A percentile compares a stretch with the other conserved stretches of the same genome.
phyloP scores from a whole-genome alignment of 2,329 filamentous ascomycete species.

The Furcasterigmium furcatum region DNA sequence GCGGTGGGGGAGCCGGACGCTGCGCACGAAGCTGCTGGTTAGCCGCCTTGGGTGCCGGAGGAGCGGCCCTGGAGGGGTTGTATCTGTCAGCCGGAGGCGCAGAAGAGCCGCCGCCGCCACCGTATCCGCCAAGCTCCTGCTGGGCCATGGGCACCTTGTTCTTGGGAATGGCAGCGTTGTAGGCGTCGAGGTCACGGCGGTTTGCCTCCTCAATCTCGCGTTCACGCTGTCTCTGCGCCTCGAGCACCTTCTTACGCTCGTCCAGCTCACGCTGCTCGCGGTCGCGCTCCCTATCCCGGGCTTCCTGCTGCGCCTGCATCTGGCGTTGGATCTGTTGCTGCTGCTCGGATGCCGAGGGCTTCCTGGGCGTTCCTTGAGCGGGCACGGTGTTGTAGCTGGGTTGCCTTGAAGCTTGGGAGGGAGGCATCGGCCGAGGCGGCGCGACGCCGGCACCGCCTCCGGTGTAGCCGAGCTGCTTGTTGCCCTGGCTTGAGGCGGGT shows the following conservation, averaged over 20 bases:
- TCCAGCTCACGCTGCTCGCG: constrained; percentile 31
- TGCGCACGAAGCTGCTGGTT: constrained; percentile 68
- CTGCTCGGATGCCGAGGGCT: constrained; percentile 40
- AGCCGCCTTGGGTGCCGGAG: constrained; percentile 65
- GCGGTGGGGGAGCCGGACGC: constrained; percentile 77
- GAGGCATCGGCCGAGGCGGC: constrained; percentile 65
- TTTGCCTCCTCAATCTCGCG: constrained; percentile 62
- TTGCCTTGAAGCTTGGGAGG: constrained; percentile 36
- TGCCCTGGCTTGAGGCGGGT: constrained; percentile 50
- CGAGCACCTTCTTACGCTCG: constrained; percentile 59
- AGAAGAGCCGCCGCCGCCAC: constrained; percentile 43
- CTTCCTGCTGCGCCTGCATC: constrained; percentile 45
- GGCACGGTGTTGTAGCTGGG: constrained; percentile 36
- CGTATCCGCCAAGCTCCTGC: constrained; percentile 79
- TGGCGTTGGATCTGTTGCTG: constrained; percentile 53
- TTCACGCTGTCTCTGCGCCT: constrained; percentile 53
- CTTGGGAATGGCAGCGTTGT: constrained; percentile 86
- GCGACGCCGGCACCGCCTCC: constrained; percentile 58
- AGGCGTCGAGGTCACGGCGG: constrained; percentile 77
- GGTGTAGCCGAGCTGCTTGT: constrained; percentile 61
- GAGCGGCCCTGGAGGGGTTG: constrained; percentile 81
- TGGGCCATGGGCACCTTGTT: constrained; percentile 77
- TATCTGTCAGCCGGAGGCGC: constrained; percentile 61
- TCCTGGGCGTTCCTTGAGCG: constrained; percentile 33
- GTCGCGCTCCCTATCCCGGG: constrained; percentile 1